Evolutionary conservation across 2,329 filamentous ascomycete species (phyloP), one percentile per base, ranked within the genome.

Genomic region (Moelleriella libera): DNA sequence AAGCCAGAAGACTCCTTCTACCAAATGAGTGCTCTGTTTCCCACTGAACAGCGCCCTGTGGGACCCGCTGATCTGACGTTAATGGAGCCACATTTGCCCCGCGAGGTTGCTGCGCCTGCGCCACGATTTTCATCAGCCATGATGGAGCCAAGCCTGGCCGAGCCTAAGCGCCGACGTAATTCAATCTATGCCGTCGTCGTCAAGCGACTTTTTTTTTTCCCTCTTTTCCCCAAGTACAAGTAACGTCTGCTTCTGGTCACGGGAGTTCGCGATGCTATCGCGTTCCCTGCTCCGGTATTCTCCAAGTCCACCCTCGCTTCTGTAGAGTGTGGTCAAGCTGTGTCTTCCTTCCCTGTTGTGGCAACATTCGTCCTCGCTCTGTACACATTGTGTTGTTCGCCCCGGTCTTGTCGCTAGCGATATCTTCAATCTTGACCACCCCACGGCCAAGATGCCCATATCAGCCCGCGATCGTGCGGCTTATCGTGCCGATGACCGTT

Each of bases 401-500:
- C 2, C 21, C 21, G 21, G 21, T 21, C 21, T 21, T 21, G 21
- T 21, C 21, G 21, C 21, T 21, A 3, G 21, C 21, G 21, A 21
- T 21, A 21, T 21, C 21, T 3, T 21, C 21, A 21, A 21, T 21
- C 11, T 21, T 21, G 11, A 8, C 40, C 14, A 14, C 40, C 40
- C 5, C 11, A 10, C 40, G 9, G 46, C 51, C 55, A 50, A 48
- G 48, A 65, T 66, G 64, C 58, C 58, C 34, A 60, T 68, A 52
- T 62, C 60, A 28, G 44, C 55, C 41, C 58, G 59, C 51, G 66
- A 65, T 51, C 64, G 61, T 49, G 58, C 60, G 56, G 58, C 60
- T 46, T 70, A 70, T 50, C 58, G 67, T 47, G 60, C 61, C 51
- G 68, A 70, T 49, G 67, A 68, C 45, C 52, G 52, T 42, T 48